Evolutionary conservation across 768 basidiomycete species (phyloP), one percentile per base, ranked within the genome.

Genomic region (Tephrocybe sp.): DNA sequence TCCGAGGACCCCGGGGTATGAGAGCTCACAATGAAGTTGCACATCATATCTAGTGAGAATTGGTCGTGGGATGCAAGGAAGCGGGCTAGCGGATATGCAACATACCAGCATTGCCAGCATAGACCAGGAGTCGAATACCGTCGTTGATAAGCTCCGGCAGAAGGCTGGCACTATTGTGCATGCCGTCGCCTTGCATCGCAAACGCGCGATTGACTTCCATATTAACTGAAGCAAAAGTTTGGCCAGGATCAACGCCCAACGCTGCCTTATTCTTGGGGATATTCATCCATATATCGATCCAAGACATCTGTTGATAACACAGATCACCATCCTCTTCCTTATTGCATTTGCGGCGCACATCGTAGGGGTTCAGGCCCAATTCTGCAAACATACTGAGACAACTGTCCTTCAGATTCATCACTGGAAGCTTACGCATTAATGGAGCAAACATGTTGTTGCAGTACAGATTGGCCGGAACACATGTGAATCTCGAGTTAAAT

Each of bases 231-330:
- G 78, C 72, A 61, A 92, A 93, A 0, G 73, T 70, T 41, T 69
- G 65, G 3, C 74, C 65, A 1, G 80, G 76, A 56, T 84, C 74
- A 13, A 82, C 91, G 39, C 93, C 92, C 24, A 95, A 78, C 7
- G 82, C 80, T n/a, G 76, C 78, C 73, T 96, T 96, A 65, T 84
- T 73, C 49, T 78, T 77, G 4, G 85, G 78, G 44, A 80, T 69
- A 64, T 98, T 97, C 78, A 98, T 75, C 79, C 86, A 98, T 1
- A 74, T 79, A 58, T 97, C 95, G 61, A 97, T 83, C 89, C 90
- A 97, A 15, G 66, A 60, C 79, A 97, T 84, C 70, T 96, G 77
- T 50, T 65, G 73, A 65, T 91, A 92, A 71, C 91, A 92, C 2
- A 90, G 72, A 2, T 78, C 71, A 3, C 86, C 87, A 52, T 94